Conservation (phyloP, 2,329 filamentous ascomycete species). For the Parastagonospora nodorum region DNA sequence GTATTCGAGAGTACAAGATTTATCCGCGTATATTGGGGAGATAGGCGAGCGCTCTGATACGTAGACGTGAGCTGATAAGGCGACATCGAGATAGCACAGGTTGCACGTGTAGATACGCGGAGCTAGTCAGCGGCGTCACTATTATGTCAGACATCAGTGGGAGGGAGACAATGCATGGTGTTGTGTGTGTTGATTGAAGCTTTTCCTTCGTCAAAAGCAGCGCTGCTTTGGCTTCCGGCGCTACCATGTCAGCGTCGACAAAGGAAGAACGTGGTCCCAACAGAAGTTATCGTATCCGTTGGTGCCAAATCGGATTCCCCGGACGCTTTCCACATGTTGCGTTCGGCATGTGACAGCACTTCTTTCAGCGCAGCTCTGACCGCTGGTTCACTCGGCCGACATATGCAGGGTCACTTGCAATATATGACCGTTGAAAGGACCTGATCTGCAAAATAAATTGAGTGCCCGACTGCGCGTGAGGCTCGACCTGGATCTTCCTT, state of each 20-base stretch:
- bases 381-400: conserved; percentile 14
- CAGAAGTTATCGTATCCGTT: no score
- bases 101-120: background rate
- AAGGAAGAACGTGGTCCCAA: no score
- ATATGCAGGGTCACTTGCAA: conserved; percentile 10
- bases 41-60: background rate
- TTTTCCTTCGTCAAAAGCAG: no score
- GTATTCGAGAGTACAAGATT: background rate
- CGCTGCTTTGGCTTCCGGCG: no score
- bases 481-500: conserved; percentile 9
- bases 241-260: no score
- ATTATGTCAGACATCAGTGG: background rate
- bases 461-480: background rate
- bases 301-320: no score
- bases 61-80: background rate
- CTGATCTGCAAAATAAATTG: conserved; percentile 27
- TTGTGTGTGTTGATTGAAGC: background rate
- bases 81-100: background rate
- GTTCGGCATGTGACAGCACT: background rate
- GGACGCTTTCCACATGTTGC: background rate
- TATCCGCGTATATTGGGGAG: conserved; percentile 6
- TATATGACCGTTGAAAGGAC: conserved; percentile 14
- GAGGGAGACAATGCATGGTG: background rate
- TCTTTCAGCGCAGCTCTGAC: conserved; percentile 11
- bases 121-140: background rate